phyloP scores from a whole-genome alignment of 176 grass and related monocot genomes.

The Sorghum bicolor region Sorghum_bicolor_NCBIv3 NC_012875.2:3082001-3082500 shows the following conservation, averaged over 20 bases:
- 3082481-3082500: not conserved
- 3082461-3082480: not conserved
- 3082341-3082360: not conserved
- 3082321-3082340: not conserved
- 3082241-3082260: not conserved
- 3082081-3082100: not conserved
- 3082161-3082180: not conserved
- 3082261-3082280: not conserved
- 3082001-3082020: too few relatives aligned
- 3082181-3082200: conserved; percentile 2
- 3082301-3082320: conserved; percentile 32
- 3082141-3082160: not conserved
- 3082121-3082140: not conserved
- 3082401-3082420: too few relatives aligned
- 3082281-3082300: conserved; percentile 34
- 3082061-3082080: too few relatives aligned
- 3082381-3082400: too few relatives aligned
- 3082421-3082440: not conserved
- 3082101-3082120: not conserved
- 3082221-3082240: not conserved
- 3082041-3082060: not conserved
- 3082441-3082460: not conserved
- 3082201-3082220: conserved; percentile 39
- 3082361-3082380: too few relatives aligned
- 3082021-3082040: not conserved